A percentile compares a stretch with the other conserved stretches of the same genome.
These are phyloP conservation scores for Botryotinia globosa DNA, from an alignment of 2,329 filamentous ascomycete genomes.

Conservation along the genomic window DNA sequence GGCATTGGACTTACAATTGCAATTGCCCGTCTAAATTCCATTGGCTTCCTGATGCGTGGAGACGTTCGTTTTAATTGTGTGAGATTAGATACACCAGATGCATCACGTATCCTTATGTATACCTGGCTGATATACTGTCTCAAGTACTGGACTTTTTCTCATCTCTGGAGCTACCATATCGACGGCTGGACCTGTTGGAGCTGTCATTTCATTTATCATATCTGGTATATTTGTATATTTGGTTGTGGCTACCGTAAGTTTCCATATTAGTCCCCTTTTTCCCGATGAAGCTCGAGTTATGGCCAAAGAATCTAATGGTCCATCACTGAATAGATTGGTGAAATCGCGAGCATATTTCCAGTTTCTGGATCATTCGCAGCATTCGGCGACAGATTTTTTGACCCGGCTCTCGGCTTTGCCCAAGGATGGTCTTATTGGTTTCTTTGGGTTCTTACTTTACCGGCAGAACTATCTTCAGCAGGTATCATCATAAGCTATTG, in stretches of 20 bases:
- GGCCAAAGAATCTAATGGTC: not conserved
- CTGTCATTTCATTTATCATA: not conserved
- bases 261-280: no score
- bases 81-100: not conserved
- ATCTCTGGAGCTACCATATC: conserved; percentile 11
- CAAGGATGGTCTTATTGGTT: conserved; percentile 47
- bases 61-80: no score
- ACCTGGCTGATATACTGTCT: not conserved
- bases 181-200: conserved; percentile 1
- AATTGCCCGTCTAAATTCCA: not conserved
- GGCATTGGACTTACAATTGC: not conserved
- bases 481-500: conserved; percentile 14
- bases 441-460: conserved; percentile 11
- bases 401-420: conserved; percentile 65
- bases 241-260: conserved; percentile 14
- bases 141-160: conserved; percentile 3
- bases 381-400: conserved; percentile 67
- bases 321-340: not conserved
- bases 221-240: conserved; percentile 10
- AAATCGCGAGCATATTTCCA: conserved; percentile 8
- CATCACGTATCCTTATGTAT: not conserved
- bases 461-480: not conserved
- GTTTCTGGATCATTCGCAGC: conserved; percentile 62
- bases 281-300: not conserved
- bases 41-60: not conserved